These are phyloP conservation scores for Penicillium longicatenatum DNA, from an alignment of 495 filamentous ascomycete genomes.

Conservation along the genomic window DNA sequence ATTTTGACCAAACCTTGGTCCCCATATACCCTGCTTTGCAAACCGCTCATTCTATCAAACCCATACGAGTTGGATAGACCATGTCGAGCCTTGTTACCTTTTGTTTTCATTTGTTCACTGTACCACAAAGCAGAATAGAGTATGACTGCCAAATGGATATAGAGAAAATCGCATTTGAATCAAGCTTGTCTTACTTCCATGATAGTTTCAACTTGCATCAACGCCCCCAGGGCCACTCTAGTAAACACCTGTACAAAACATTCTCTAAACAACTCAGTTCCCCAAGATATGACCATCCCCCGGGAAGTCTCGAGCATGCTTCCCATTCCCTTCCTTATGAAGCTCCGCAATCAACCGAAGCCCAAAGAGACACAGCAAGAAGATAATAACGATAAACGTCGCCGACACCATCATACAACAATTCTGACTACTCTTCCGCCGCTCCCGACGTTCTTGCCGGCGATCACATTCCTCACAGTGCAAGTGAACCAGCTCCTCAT, in stretches of 20 bases:
- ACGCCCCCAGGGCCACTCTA: too few species aligned
- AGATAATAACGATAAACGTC: not conserved
- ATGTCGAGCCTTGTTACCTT: slow-evolving; percentile 1
- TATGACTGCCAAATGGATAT: slow-evolving; percentile 11
- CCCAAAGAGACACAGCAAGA: not conserved
- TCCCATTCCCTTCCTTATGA: not conserved
- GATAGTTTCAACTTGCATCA: too few species aligned
- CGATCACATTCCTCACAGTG: slow-evolving; percentile 9
- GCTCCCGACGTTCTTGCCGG: not conserved
- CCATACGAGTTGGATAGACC: not conserved
- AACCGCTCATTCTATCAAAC: not conserved
- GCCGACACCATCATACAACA: not conserved
- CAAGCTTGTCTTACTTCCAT: not conserved
- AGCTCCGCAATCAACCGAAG: not conserved
- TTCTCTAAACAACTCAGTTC: not conserved
- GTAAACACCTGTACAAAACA: too few species aligned
- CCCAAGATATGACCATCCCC: not conserved
- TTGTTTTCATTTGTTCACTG: slow-evolving; percentile 5
- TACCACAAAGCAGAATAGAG: slow-evolving; percentile 18
- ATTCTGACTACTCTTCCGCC: not conserved
- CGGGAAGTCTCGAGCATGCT: not conserved
- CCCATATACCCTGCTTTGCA: slow-evolving; percentile 14
- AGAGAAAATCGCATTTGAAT: slow-evolving; percentile 9
- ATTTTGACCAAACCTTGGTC: slow-evolving; percentile 3
- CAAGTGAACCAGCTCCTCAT: not conserved